A percentile compares a stretch with the other conserved stretches of the same genome.
These are phyloP conservation scores for Lepidium didymum DNA, from an alignment of 345 rosid genomes.

Conservation along the genomic window DNA sequence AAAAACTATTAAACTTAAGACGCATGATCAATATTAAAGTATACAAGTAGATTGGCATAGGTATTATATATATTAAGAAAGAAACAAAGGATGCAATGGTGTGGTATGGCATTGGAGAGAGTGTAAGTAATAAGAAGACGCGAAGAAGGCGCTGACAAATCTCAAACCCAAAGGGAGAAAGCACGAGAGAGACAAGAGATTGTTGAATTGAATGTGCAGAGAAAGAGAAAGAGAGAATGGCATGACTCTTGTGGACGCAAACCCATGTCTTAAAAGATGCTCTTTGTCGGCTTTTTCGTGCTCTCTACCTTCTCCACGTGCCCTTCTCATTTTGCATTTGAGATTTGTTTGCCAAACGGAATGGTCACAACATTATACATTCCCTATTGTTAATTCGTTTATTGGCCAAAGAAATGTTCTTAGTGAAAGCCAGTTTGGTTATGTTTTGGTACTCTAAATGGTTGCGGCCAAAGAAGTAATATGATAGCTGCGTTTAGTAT, in stretches of 20 bases:
- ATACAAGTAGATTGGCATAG: neutral
- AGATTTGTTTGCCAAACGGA: neutral
- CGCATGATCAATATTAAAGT: neutral
- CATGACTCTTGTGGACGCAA: slow-evolving; percentile 37
- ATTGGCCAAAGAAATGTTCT: too few relatives aligned
- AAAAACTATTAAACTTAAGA: neutral
- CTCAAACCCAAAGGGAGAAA: slow-evolving; percentile 28
- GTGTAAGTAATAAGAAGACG: slow-evolving; percentile 33
- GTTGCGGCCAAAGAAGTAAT: neutral
- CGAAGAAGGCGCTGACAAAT: slow-evolving; percentile 78
- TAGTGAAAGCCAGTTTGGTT: too few relatives aligned
- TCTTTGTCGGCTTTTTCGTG: slow-evolving; percentile 46
- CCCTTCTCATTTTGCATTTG: slow-evolving; percentile 12
- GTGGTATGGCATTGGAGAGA: slow-evolving; percentile 23
- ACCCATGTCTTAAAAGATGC: slow-evolving; percentile 60
- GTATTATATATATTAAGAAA: neutral
- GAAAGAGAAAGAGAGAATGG: slow-evolving; percentile 8
- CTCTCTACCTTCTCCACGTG: slow-evolving; percentile 27
- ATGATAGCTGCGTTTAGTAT: neutral
- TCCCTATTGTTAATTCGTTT: too few relatives aligned
- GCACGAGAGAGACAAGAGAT: slow-evolving; percentile 25
- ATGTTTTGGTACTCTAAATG: too few relatives aligned
- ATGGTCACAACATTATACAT: too few relatives aligned
- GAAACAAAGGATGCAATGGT: neutral
- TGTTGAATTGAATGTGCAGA: slow-evolving; percentile 29